Evolutionary conservation across 2,329 filamentous ascomycete genomes (phyloP).

Genomic region (Rutstroemia sp.): DNA sequence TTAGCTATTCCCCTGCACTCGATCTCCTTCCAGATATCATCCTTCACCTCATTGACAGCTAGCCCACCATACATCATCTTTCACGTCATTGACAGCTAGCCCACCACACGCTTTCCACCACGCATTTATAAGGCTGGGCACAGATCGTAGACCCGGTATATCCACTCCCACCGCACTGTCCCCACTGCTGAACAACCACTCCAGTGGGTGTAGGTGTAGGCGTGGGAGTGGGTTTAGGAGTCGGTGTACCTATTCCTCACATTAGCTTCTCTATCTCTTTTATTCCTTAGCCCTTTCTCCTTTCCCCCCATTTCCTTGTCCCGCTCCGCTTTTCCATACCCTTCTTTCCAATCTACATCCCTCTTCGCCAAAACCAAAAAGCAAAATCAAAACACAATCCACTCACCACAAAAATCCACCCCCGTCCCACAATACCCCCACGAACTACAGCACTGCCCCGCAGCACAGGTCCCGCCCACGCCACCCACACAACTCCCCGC

Average conservation of each 20-base stretch:
- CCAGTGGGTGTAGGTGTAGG: not conserved
- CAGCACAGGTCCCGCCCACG: conserved; percentile 15
- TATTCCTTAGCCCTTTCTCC: too few species aligned
- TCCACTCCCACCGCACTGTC: conserved; percentile 15
- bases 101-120: conserved; percentile 11
- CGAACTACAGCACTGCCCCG: conserved; percentile 11
- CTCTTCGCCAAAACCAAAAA: too few species aligned
- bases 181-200: not conserved
- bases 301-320: too few species aligned
- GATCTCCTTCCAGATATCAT: too few species aligned
- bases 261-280: not conserved
- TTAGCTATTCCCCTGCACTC: too few species aligned
- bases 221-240: not conserved
- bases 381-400: too few species aligned
- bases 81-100: not conserved
- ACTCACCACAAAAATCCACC: conserved; percentile 2
- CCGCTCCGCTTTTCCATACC: too few species aligned
- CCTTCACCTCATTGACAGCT: not conserved
- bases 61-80: conserved; percentile 8
- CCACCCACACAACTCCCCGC: conserved; percentile 11
- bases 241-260: not conserved
- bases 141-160: conserved; percentile 16
- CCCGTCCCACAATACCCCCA: conserved; percentile 14
- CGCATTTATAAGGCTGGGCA: conserved; percentile 11
- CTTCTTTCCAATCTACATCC: too few species aligned